phyloP scores from a whole-genome alignment of 2,329 filamentous ascomycete genomes.

The Xylaria sp. region DNA sequence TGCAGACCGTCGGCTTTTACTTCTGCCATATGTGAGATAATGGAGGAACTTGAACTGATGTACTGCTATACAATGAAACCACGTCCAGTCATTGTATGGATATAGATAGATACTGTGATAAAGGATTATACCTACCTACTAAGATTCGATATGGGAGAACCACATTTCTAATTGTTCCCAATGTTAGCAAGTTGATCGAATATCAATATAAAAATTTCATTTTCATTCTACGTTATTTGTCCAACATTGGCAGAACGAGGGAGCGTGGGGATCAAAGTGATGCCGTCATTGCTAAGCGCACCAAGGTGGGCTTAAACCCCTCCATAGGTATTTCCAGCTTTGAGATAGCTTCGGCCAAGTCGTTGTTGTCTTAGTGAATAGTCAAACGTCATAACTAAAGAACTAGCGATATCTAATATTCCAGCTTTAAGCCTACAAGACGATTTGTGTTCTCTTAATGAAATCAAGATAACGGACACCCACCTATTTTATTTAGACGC shows the following conservation, averaged over 20 bases:
- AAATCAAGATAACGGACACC: neutral
- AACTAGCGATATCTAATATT: neutral
- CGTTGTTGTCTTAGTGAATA: neutral
- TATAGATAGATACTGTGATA: too few species aligned
- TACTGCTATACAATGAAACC: too few species aligned
- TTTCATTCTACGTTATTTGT: neutral
- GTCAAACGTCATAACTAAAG: neutral
- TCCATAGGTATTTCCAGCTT: conserved; percentile 6
- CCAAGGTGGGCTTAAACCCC: conserved; percentile 8
- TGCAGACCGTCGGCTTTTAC: neutral
- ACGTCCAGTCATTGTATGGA: too few species aligned
- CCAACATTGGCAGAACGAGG: neutral
- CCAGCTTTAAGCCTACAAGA: neutral
- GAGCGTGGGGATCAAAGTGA: conserved; percentile 15
- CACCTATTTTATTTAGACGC: neutral
- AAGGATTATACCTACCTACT: too few species aligned
- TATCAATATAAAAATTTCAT: too few species aligned
- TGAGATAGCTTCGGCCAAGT: neutral
- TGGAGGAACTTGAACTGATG: too few species aligned
- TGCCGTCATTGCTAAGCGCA: conserved; percentile 18
- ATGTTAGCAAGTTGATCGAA: too few species aligned
- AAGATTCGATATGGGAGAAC: too few species aligned
- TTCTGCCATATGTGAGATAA: neutral
- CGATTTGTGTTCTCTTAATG: neutral
- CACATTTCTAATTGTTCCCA: too few species aligned